Base-by-base conservation (phyloP, 176 grass and related monocot genomes). In the Carex parvula region DNA sequence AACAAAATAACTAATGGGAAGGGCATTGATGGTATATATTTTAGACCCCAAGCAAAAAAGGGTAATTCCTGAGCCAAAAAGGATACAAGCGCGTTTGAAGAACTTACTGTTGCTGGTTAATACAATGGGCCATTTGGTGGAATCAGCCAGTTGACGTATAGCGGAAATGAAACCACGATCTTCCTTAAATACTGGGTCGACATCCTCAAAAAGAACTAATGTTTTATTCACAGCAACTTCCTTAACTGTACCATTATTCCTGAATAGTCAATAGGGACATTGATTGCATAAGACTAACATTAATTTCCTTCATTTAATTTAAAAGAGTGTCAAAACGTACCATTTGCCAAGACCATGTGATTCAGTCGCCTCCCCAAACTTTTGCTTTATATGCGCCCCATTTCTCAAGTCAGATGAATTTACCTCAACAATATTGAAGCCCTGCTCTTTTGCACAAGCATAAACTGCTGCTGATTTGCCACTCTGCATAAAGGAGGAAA, bases 341-440 rank as follows among this genome's bases (percentile, higher is more conserved):
- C 95, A 93, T 90, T 89, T 95, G 87, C 90, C 92, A 68, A 93
- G 87, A 79, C 92, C 87, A 86, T 93, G 92, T 53, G 95, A 98
- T 91, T 91, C 90, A 84, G 90, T 89, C 63, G 92, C 92, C 88
- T 93, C 95, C 82, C 87, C 84, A 46, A 95, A 98, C 73, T 90
- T 91, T 81, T 91, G 89, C 85, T 88, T 95, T 42, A 98, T 83
- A 84, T 85, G 86, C 39, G 91, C 86, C 56, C 92, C 95, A 86
- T 90, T 93, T 95, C 95, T 95, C 67, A 95, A 90, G 84, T 98
- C 95, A 60, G 92, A 98, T 86, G 95, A 86, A 93, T 90, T 93
- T 81, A 95, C 95, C 95, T 98, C 95, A 85, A 98, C 92, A 73
- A 98, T 82, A 88, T 88, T 84, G 92, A 98, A 98, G 18, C 92